Evolutionary conservation across 2,329 filamentous ascomycete species (phyloP).

Genomic region (Cadophora sp.): DNA sequence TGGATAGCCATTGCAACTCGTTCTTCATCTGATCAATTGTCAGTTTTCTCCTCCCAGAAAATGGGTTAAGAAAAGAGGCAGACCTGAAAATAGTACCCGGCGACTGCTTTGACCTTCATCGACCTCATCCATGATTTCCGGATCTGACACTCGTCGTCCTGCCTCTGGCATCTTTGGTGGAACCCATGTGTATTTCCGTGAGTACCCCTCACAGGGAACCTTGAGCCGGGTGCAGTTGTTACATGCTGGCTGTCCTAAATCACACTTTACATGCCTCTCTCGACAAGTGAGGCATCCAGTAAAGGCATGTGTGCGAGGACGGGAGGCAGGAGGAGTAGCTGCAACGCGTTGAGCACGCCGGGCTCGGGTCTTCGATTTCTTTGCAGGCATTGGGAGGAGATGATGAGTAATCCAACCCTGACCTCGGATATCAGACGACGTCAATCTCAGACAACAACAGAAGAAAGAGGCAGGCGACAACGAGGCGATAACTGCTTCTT

Average conservation of each 20-base stretch:
- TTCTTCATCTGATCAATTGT: constrained; percentile 20
- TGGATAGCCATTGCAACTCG: constrained; percentile 23
- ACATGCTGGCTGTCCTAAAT: constrained; percentile 27
- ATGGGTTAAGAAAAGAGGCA: not conserved
- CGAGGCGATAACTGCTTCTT: constrained; percentile 14
- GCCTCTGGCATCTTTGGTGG: constrained; percentile 17
- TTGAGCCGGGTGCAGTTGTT: constrained; percentile 27
- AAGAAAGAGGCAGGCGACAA: constrained; percentile 21
- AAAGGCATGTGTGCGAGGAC: constrained; percentile 29
- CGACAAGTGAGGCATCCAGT: constrained; percentile 31
- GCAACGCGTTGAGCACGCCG: not conserved
- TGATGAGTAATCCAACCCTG: not conserved
- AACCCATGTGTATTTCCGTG: constrained; percentile 29
- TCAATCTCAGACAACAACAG: constrained; percentile 8
- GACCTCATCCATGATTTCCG: constrained; percentile 12
- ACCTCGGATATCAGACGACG: not conserved
- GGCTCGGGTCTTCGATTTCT: constrained; percentile 6
- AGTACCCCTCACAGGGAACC: constrained; percentile 28
- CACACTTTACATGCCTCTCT: constrained; percentile 33
- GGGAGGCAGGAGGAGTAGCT: constrained; percentile 19
- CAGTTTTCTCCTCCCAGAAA: not conserved
- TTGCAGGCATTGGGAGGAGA: constrained; percentile 2
- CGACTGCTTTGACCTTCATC: constrained; percentile 26
- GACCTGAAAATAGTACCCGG: constrained; percentile 26
- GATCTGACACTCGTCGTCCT: constrained; percentile 9